phyloP scores from a whole-genome alignment of 2,329 filamentous ascomycete genomes.

The Aspergillus calidoustus region DNA sequence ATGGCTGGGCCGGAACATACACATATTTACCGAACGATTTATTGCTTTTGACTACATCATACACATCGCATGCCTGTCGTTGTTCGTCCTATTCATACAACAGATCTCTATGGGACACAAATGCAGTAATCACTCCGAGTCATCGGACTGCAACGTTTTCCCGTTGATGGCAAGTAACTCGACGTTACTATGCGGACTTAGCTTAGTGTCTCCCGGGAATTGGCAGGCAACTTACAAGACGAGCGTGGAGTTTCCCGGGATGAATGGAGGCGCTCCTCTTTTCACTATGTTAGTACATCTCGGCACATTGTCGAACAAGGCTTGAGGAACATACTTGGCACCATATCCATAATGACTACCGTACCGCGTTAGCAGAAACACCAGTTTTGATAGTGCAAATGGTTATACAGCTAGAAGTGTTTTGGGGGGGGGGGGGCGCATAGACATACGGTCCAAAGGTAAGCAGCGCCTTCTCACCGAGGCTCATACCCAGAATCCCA shows the following conservation, averaged over 20 bases:
- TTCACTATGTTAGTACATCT: not conserved
- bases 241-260: conserved; percentile 25
- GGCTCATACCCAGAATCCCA: conserved; percentile 24
- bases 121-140: conserved; percentile 1
- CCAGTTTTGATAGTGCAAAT: not conserved
- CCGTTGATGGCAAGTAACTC: conserved; percentile 15
- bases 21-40: no score
- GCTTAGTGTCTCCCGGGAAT: not conserved
- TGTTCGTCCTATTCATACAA: no score
- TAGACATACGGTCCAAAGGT: conserved; percentile 26
- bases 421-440: not conserved
- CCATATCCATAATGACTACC: conserved; percentile 26
- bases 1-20: no score
- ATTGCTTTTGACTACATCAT: no score
- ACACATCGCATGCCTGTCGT: no score
- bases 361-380: not conserved
- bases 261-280: conserved; percentile 26
- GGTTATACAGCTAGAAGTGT: no score
- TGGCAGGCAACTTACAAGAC: conserved; percentile 23
- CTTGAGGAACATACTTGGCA: conserved; percentile 13
- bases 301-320: not conserved
- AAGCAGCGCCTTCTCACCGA: conserved; percentile 26
- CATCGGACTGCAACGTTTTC: conserved; percentile 3
- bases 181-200: conserved; percentile 7
- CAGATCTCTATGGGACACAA: no score